These are phyloP conservation scores for Curvularia verruculosa DNA, from an alignment of 2,329 filamentous ascomycete species.

Conservation along the genomic window DNA sequence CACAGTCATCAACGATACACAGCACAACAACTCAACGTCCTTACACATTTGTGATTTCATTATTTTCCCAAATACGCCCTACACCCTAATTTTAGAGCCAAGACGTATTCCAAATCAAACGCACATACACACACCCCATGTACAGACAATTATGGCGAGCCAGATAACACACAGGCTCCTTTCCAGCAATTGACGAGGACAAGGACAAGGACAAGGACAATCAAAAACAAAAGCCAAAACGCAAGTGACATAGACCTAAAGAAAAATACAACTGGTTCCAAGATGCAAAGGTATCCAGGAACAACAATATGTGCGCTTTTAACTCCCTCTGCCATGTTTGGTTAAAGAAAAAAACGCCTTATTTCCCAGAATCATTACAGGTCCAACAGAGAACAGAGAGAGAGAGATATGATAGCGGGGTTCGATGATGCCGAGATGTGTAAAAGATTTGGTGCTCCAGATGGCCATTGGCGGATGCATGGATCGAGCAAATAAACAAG, in stretches of 20 bases:
- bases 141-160: not conserved
- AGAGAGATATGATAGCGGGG: conserved; percentile 5
- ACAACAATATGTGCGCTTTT: conserved; percentile 10
- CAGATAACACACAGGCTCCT: not conserved
- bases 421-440: conserved; percentile 10
- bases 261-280: not conserved
- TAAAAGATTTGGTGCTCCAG: not conserved
- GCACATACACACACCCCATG: not conserved
- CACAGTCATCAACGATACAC: too few relatives aligned
- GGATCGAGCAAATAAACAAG: conserved; percentile 1
- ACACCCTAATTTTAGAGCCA: too few relatives aligned
- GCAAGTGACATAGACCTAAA: not conserved
- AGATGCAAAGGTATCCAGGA: not conserved
- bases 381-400: not conserved
- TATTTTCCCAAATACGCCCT: not conserved
- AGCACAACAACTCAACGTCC: too few relatives aligned
- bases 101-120: not conserved
- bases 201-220: too few relatives aligned
- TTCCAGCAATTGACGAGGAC: not conserved
- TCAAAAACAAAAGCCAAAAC: not conserved
- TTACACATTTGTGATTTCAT: not conserved
- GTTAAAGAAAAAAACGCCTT: conserved; percentile 1
- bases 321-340: conserved; percentile 6
- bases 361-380: conserved; percentile 9
- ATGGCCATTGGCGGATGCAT: not conserved